phyloP scores from a whole-genome alignment of 1,139 yeast genomes.

The Protomyces inouyei region DNA sequence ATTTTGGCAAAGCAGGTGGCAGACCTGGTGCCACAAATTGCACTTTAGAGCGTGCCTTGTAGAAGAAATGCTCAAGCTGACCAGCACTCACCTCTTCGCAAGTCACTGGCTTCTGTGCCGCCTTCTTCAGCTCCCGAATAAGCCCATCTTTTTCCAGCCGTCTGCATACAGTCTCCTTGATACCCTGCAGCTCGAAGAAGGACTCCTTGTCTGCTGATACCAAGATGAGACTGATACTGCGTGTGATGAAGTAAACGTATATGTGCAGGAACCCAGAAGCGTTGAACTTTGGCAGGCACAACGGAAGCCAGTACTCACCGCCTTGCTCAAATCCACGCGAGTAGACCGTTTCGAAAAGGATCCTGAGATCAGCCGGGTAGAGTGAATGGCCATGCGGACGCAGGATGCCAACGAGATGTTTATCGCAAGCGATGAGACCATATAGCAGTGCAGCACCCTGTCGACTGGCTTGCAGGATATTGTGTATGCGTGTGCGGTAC shows the following conservation, averaged over 20 bases:
- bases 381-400: conserved; percentile 61
- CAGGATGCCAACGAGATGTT: conserved; percentile 54
- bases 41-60: conserved; percentile 59
- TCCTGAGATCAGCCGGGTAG: conserved; percentile 64
- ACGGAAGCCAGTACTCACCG: conserved; percentile 83
- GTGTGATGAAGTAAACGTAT: conserved; percentile 58
- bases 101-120: conserved; percentile 44
- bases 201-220: conserved; percentile 79
- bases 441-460: conserved; percentile 45
- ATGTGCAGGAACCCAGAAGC: conserved; percentile 80
- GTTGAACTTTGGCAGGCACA: conserved; percentile 88
- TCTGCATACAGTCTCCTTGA: conserved; percentile 52
- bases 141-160: conserved; percentile 41
- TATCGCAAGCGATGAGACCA: conserved; percentile 57
- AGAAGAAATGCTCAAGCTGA: conserved; percentile 72
- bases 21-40: conserved; percentile 52
- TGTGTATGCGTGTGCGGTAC: conserved; percentile 47
- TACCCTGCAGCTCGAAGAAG: conserved; percentile 66
- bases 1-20: conserved; percentile 33
- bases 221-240: conserved; percentile 57
- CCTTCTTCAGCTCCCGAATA: conserved; percentile 39
- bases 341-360: conserved; percentile 58
- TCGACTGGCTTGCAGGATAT: conserved; percentile 27
- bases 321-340: conserved; percentile 50
- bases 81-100: conserved; percentile 51